Percentiles rank a stretch among this genome's conserved stretches.
Evolutionary conservation across 2,329 filamentous ascomycete species (phyloP).

Genomic region (Monosporascus cannonballus): DNA sequence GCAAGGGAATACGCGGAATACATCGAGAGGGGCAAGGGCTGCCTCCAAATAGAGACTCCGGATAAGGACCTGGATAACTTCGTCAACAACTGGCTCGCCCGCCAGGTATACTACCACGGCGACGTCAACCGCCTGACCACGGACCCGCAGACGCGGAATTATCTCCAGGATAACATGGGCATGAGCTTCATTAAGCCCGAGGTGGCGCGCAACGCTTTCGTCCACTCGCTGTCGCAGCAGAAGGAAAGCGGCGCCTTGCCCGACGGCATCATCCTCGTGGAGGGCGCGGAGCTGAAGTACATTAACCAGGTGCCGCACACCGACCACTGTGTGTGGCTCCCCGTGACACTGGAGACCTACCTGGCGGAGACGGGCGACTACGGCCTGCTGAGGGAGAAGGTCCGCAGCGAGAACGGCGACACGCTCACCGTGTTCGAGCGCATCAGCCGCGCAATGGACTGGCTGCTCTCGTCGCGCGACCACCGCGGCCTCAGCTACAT

Average conservation of each 20-base stretch:
- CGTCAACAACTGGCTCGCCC: slow-evolving; percentile 53
- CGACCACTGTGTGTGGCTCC: slow-evolving; percentile 54
- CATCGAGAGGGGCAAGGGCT: slow-evolving; percentile 43
- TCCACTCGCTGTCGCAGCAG: slow-evolving; percentile 46
- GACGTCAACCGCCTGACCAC: slow-evolving; percentile 53
- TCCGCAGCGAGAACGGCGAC: slow-evolving; percentile 36
- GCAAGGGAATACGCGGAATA: slow-evolving; percentile 43
- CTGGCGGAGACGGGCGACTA: slow-evolving; percentile 50
- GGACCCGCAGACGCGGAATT: slow-evolving; percentile 54
- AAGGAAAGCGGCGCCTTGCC: slow-evolving; percentile 51
- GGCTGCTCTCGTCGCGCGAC: slow-evolving; percentile 45
- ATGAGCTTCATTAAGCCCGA: slow-evolving; percentile 50
- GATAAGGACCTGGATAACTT: slow-evolving; percentile 51
- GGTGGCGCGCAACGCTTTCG: slow-evolving; percentile 41
- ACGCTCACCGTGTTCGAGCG: slow-evolving; percentile 47
- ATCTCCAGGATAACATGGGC: slow-evolving; percentile 55
- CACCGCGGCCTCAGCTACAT: slow-evolving; percentile 49
- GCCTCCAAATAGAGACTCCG: slow-evolving; percentile 46
- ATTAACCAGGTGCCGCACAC: slow-evolving; percentile 57
- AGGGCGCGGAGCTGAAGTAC: slow-evolving; percentile 52
- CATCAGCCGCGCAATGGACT: slow-evolving; percentile 51
- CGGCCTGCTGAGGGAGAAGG: slow-evolving; percentile 36
- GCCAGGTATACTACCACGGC: slow-evolving; percentile 53
- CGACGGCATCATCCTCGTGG: slow-evolving; percentile 47
- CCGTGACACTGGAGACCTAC: slow-evolving; percentile 48